Conservation (phyloP, 176 grass and related monocot genomes). For the Olyra latifolia region DNA sequence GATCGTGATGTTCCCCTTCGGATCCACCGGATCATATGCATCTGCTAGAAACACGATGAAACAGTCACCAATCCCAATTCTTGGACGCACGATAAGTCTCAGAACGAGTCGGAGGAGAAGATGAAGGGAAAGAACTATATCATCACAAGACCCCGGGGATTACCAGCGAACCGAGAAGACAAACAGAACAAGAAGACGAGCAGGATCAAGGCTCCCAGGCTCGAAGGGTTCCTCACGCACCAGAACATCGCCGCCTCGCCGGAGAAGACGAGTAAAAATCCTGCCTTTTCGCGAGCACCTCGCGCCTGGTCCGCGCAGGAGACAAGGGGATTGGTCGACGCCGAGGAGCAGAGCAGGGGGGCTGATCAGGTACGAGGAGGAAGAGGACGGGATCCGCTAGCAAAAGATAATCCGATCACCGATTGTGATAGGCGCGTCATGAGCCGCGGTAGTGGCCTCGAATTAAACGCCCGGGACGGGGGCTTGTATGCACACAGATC, state of each 20-base stretch:
- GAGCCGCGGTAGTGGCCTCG: constrained; percentile 32
- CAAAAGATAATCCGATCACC: not conserved
- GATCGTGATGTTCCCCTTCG: constrained; percentile 66
- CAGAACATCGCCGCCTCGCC: not conserved
- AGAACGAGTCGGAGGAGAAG: not conserved
- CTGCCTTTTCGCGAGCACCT: not conserved
- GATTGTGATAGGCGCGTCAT: constrained; percentile 18
- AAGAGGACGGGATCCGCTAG: constrained; percentile 24
- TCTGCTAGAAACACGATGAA: constrained; percentile 26
- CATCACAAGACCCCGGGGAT: not conserved
- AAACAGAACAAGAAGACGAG: constrained; percentile 18
- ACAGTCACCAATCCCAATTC: not conserved
- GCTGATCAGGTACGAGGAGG: not conserved
- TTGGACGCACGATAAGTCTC: not conserved
- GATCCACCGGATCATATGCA: constrained; percentile 68
- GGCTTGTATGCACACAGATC: not conserved
- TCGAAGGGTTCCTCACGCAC: not conserved
- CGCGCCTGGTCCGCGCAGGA: not conserved
- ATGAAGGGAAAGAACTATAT: not conserved
- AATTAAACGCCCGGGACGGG: constrained; percentile 38
- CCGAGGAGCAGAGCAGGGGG: not conserved
- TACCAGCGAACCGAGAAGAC: constrained; percentile 34
- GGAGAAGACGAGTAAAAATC: not conserved
- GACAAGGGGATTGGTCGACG: constrained; percentile 31
- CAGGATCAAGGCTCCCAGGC: not conserved